A percentile compares a stretch with the other conserved stretches of the same genome.
phyloP scores from a whole-genome alignment of 352 stramenopile genomes.

The Phytopythium aichiense region DNA sequence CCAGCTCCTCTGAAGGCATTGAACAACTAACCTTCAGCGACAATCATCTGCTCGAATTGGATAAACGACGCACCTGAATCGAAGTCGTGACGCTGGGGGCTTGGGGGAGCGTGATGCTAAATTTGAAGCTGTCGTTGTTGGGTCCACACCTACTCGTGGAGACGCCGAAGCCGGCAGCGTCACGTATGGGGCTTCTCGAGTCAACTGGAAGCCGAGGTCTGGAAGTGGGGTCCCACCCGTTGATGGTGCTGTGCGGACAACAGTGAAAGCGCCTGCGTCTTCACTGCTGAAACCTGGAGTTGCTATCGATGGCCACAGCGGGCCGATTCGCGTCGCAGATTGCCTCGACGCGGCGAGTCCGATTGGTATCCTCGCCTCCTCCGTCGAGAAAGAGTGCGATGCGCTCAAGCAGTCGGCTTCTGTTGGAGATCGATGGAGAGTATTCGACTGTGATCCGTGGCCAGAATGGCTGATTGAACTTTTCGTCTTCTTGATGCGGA shows the following conservation, averaged over 20 bases:
- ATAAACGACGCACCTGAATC: conserved; percentile 34
- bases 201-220: not conserved
- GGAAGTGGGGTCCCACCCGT: not conserved
- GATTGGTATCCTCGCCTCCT: not conserved
- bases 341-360: not conserved
- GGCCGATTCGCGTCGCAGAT: not conserved
- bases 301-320: not conserved
- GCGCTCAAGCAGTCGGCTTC: not conserved
- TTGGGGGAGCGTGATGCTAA: conserved; percentile 37
- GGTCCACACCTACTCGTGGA: not conserved
- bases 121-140: not conserved
- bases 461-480: conserved; percentile 8
- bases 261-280: not conserved
- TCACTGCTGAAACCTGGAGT: not conserved
- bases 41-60: not conserved
- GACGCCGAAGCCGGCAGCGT: not conserved
- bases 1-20: conserved; percentile 31
- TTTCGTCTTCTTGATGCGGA: conserved; percentile 22
- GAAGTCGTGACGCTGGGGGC: conserved; percentile 28
- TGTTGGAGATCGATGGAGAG: not conserved
- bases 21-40: not conserved
- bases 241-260: not conserved
- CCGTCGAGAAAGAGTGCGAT: not conserved
- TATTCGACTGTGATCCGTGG: too few relatives aligned
- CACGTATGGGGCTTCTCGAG: not conserved